Base-by-base conservation (phyloP, 768 basidiomycete species). In the Rhizopogon vulgaris region DNA sequence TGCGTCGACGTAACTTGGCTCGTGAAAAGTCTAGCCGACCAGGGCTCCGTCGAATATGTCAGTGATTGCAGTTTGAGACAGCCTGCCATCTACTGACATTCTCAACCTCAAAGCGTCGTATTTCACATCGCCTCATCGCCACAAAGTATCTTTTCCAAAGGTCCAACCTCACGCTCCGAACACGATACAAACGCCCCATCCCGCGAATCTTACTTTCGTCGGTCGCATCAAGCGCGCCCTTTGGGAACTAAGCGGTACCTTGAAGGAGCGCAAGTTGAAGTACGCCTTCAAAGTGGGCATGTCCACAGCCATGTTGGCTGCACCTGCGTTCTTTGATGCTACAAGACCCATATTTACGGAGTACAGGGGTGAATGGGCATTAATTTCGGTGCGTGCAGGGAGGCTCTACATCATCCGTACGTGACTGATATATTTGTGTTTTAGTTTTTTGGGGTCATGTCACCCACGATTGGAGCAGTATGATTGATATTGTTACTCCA, bases 311-410 rank as follows among this genome's bases (percentile, higher is more conserved):
- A 68, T 96, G 24, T 73, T 98, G 3, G 86, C 94, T 0, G 77
- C 87, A 0, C 94, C 94, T 2, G 94, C 94, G 0, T 97, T 95
- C 68, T 84, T 90, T 53, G 87, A 89, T 49, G 55, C 67, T 15
- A 94, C 89, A 1, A 75, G 94, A 24, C 85, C 84, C 4, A 67
- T 82, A 3, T 97, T 96, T 61, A 73, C 90, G 39, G 78, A 84
- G 42, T 93, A 87, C 59, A 80, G 84, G 60, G 94, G 94, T 34
- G 93, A 97, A 70, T 99, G 95, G 95, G 93, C 93, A 1, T 71
- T 99, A 62, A 90, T 98, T 49, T 94, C 94, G 41, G 92, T 90
- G 55, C 62, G 79, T 72, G 27, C 34, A 38, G 14, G 15, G 12
- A 11, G 8, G 11, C 34, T 3, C 1, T 45, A 55, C 51, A 59